Evolutionary conservation across 768 basidiomycete species (phyloP).

Genomic region (Strobilomyces dryophilus): DNA sequence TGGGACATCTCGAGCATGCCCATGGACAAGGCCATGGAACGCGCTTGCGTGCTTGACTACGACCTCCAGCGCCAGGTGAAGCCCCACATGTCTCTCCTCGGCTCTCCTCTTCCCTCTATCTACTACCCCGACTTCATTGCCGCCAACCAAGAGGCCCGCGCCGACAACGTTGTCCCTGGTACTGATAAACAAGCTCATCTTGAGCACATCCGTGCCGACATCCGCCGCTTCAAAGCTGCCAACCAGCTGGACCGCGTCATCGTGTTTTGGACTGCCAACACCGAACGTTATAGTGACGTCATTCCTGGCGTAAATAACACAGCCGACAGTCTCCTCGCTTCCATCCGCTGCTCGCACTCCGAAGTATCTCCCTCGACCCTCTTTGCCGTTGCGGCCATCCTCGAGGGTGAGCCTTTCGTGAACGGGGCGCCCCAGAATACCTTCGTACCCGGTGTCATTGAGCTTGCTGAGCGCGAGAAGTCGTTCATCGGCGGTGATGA

Average conservation of each 20-base stretch:
- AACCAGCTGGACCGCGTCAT: constrained; percentile 83
- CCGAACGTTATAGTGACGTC: constrained; percentile 95
- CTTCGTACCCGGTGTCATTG: constrained; percentile 92
- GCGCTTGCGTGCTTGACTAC: constrained; percentile 91
- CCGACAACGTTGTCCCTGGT: constrained; percentile 89
- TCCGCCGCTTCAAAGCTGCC: constrained; percentile 84
- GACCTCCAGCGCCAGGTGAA: constrained; percentile 95
- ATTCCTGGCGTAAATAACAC: constrained; percentile 95
- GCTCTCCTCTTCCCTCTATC: constrained; percentile 86
- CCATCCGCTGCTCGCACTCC: constrained; percentile 80
- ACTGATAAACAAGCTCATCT: constrained; percentile 86
- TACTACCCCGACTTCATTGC: constrained; percentile 99
- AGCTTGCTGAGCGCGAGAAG: constrained; percentile 82
- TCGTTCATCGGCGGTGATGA: constrained; percentile 98
- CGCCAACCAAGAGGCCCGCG: constrained; percentile 94
- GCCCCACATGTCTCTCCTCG: constrained; percentile 76
- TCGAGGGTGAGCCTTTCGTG: constrained; percentile 93
- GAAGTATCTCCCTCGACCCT: constrained; percentile 97
- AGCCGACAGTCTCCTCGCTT: constrained; percentile 74
- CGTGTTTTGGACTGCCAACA: constrained; percentile 99
- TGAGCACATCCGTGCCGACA: constrained; percentile 88
- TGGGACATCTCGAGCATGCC: constrained; percentile 83
- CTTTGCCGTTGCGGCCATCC: constrained; percentile 93
- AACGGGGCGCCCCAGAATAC: constrained; percentile 99
- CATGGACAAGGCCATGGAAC: constrained; percentile 91